Evolutionary conservation across 2,329 filamentous ascomycete genomes (phyloP), one percentile per base, ranked within the genome.

Genomic region (Penicillium crustosum): DNA sequence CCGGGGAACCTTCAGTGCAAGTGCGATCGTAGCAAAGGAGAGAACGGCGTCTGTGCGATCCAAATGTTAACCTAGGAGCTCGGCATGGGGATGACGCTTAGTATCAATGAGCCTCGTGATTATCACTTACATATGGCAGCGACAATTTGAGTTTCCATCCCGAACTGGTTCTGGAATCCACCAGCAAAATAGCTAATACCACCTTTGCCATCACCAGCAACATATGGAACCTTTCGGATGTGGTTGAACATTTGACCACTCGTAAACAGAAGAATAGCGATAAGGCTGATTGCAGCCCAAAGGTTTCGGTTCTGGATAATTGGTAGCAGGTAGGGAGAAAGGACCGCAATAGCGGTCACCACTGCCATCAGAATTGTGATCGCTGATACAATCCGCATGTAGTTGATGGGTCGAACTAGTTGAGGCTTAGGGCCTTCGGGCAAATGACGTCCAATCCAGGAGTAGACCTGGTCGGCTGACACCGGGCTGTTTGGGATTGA

Each of bases 211-310:
- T 97, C 87, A 42, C 89, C 90, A 42, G 87, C 83, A 33, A 97
- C 91, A 68, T 99, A 99, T 3, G 94, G 94, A 3, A 95, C 91
- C 75, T 94, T 93, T 67, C 95, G 86, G 71, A 99, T 99, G 72
- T 97, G 93, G 77, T 97, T 99, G 83, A 95, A 99, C 95, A 99
- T 99, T 78, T 97, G 93, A 39, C 94, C 95, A 68, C 90, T 94
- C 47, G 89, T 97, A 78, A 97, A 99, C 57, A 97, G 82, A 42
- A 99, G 84, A 62, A 99, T 93, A 15, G 87, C 82, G 69, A 97
- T 92, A 66, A 99, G 80, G 75, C 90, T 96, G 69, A 95, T 77
- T 23, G 90, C 91, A 25, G 93, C 93, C 94, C 94, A 99, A 19
- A 97, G 78, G 70, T 96, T 97, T 66, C 93, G 89, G 80, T 89